Evolutionary conservation across 225 moss, liverwort and hornwort species (phyloP), one percentile per base, ranked within the genome.

Genomic region (Sphagnum contortum): DNA sequence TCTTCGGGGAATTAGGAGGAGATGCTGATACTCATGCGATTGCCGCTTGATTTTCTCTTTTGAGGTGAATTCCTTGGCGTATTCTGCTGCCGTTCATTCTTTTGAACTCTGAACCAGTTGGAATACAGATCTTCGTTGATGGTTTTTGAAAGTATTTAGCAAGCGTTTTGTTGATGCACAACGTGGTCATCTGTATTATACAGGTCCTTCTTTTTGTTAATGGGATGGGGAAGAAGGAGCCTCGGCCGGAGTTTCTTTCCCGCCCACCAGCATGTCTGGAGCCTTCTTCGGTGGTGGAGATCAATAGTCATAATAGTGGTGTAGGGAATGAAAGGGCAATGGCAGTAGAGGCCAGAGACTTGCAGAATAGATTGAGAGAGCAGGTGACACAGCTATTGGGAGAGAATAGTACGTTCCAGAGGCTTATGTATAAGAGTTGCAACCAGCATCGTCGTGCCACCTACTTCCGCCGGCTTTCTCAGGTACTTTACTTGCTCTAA

Each of bases 391-490:
- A 98, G 65, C 58, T 98, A 48, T 85, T 74, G 73, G 80, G 75
- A 6, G 98, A 98, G 58, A 78, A 82, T 55, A 81, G 83, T 44
- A 73, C 83, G 5, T 93, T 93, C 57, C 80, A 83, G 65, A 83
- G 93, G 67, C 79, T 98, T 44, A 91, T 98, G 93, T 98, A 98
- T 76, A 98, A 91, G 73, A 98, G 89, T 61, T 87, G 84, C 14
- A 98, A 91, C 56, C 98, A 98, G 49, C 98, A 98, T 66, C 89
- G 93, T 45, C 82, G 86, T 53, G 77, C 85, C 57, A 69, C 93
- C 2, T 98, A 98, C 65, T 98, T 87, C 65, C 92, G 89, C 57
- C 87, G 89, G 47, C 70, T 98, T 58, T 48, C 76, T 61, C 81
- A 91, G 82, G 90, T 82, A 69, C 7, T 52, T 52, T 29, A 29